Base-by-base conservation (phyloP, 164 flowering plant genomes). In the Platanus orientalis region DNA sequence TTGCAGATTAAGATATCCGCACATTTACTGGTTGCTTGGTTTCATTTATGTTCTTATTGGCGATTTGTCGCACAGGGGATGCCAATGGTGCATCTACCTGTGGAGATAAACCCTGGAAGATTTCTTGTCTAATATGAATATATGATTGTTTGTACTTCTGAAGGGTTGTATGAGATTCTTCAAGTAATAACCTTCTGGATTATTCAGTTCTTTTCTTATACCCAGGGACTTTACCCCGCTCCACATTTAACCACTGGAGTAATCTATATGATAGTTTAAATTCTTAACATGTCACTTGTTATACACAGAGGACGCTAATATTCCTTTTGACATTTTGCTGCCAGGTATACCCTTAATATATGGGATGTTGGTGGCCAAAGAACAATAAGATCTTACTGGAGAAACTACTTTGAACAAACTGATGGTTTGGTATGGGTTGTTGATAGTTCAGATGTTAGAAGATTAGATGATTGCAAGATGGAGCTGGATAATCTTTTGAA, bases 281-380 rank as follows among this genome's bases (percentile, higher is more conserved):
- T 21, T 58, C 16, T 24, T 55, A 29, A 17, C 26, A 19, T 16
- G 39, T 17, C 14, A 1, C 6, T 50, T 21, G 21, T 28, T 28
- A 6, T 21, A 23, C 2, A n/a, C n/a, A 36, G 1, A 21, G 24
- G 1, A 20, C n/a, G 5, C 1, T 16, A 28, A 19, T 50, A 44
- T 34, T 50, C 16, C 20, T n/a, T 54, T 52, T 57, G 39, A 34
- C 47, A 13, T 28, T 58, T n/a, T 34, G 14, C 34, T 70, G 58
- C 54, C 77, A 90, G 98, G 88, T 94, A 94, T 65, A 81, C 79
- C 0, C 84, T 89, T 21, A 91, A 94, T 70, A 94, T 94, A 72
- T 94, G 99, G 99, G 99, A 94, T 81, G 89, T 94, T 57, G 97
- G 97, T 29, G 99, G 99, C 25, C 99, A 94, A 67, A 88, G 77